A percentile compares a stretch with the other conserved stretches of the same genome.
Conservation (phyloP, 108 stramenopile species). For the Fistulifera solaris region DNA sequence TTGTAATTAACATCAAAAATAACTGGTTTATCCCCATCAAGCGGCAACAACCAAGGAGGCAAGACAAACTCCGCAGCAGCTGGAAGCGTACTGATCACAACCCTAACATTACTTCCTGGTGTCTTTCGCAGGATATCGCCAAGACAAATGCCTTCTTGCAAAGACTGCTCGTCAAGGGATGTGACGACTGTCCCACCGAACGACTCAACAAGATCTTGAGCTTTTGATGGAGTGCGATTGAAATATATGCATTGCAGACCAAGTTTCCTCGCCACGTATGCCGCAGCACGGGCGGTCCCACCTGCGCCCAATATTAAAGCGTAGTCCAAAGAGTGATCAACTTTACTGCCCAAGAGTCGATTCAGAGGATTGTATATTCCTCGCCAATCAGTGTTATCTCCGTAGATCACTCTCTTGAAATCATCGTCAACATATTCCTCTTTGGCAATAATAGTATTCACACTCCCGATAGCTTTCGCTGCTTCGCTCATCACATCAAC, state of each 20-base stretch:
- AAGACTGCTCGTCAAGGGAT: constrained; percentile 30
- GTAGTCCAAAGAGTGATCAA: constrained; percentile 14
- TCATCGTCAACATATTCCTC: constrained; percentile 36
- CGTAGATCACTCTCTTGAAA: constrained; percentile 55
- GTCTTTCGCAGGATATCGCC: constrained; percentile 23
- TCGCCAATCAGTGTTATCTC: constrained; percentile 99
- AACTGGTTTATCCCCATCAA: constrained; percentile 28
- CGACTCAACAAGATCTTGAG: constrained; percentile 70
- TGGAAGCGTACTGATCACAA: constrained; percentile 91
- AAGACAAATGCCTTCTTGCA: constrained; percentile 14
- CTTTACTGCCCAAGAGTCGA: constrained; percentile 45
- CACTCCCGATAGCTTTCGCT: constrained; percentile 92
- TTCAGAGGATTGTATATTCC: constrained; percentile 90
- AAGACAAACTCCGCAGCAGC: constrained; percentile 82
- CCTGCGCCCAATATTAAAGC: constrained; percentile 95
- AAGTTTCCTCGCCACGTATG: constrained; percentile 72
- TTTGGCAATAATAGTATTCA: constrained; percentile 89
- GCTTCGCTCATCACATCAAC: constrained; percentile 89
- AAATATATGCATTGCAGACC: constrained; percentile 83
- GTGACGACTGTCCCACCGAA: constrained; percentile 81
- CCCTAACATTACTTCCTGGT: constrained; percentile 28
- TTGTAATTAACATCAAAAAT: constrained; percentile 95
- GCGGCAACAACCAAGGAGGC: constrained; percentile 67
- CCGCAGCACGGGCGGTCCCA: constrained; percentile 95
- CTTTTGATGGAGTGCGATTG: constrained; percentile 91